Base-by-base conservation (phyloP, 2,329 filamentous ascomycete species). In the Aspergillus vadensis region DNA sequence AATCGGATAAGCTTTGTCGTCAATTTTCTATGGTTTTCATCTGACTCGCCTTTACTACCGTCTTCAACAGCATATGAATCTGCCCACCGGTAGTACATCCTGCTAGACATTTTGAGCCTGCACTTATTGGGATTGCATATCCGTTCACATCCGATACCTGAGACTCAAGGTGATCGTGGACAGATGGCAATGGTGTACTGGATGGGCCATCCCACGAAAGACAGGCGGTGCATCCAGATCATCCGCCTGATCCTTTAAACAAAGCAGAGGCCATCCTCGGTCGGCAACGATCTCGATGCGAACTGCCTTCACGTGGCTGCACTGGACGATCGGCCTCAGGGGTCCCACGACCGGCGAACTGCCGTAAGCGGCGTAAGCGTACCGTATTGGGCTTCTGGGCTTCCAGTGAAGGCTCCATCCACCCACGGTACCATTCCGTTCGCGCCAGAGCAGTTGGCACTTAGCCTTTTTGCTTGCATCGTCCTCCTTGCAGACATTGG, bases 291-390 rank as follows among this genome's bases (percentile, higher is more conserved):
- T 67, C 65, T 67, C 58, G 64, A 67, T 63, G 51, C 58, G 50
- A 60, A 36, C 60, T 58, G 56, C 58, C 53, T 67, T 67, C 66
- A 68, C 65, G 65, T 67, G 65, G 62, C 66, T 50, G 58, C 57
- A 62, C 43, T 63, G 58, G 59, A 58, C 59, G 66, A 68, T 68
- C 66, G 62, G 60, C 66, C 63, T 63, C 65, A 68, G 65, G 66
- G 66, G 63, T 67, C 58, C 59, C 60, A 62, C 62, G 65, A 63
- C 51, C 61, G 58, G 59, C 63, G 60, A 68, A 67, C 63, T 60
- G 47, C 60, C 58, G 49, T 58, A 62, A 63, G 56, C 47, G 56
- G 59, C 48, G 30, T 61, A 59, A 56, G 44, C 61, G 54, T 51
- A 56, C 27, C 47, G 47, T 57, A 59, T 59, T 55, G 17, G 17